Conservation (phyloP, 495 filamentous ascomycete species). For the Aspergillus sclerotiicarbonarius region DNA sequence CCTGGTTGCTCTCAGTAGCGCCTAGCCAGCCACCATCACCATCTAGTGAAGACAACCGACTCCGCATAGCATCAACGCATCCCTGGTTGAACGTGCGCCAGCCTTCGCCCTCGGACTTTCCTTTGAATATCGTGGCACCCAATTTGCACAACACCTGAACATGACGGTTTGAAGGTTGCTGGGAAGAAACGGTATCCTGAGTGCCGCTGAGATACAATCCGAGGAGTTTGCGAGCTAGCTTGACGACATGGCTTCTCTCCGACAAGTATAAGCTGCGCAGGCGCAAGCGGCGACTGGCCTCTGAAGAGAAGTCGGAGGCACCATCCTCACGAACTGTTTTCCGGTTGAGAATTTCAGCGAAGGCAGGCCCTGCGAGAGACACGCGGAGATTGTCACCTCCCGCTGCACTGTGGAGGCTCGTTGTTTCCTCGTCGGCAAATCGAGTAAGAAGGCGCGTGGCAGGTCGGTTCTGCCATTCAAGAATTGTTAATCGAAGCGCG, state of each 20-base stretch:
- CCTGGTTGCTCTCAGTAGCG: conserved; percentile 44
- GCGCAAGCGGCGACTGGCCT: conserved; percentile 56
- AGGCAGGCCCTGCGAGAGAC: conserved; percentile 45
- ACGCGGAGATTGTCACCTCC: conserved; percentile 55
- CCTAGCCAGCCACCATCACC: conserved; percentile 53
- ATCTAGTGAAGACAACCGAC: conserved; percentile 44
- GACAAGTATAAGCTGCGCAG: conserved; percentile 66
- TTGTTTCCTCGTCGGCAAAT: conserved; percentile 65
- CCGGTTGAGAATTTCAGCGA: conserved; percentile 37
- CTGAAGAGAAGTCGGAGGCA: conserved; percentile 56
- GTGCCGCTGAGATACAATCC: conserved; percentile 30
- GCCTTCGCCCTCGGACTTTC: conserved; percentile 26
- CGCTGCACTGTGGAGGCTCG: conserved; percentile 63
- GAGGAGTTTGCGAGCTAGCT: conserved; percentile 44
- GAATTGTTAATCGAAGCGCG: conserved; percentile 73
- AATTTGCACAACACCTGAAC: conserved; percentile 23
- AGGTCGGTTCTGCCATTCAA: conserved; percentile 81
- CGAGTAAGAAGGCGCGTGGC: conserved; percentile 60
- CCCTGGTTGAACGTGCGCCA: conserved; percentile 30
- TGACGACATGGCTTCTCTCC: conserved; percentile 54
- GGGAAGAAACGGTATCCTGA: conserved; percentile 6
- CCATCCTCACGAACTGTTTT: conserved; percentile 40
- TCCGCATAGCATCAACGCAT: conserved; percentile 45
- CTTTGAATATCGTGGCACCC: conserved; percentile 32
- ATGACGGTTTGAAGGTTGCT: conserved; percentile 13